Evolutionary conservation across 176 grass and related monocot genomes (phyloP).

Genomic region (Carex kokanica): DNA sequence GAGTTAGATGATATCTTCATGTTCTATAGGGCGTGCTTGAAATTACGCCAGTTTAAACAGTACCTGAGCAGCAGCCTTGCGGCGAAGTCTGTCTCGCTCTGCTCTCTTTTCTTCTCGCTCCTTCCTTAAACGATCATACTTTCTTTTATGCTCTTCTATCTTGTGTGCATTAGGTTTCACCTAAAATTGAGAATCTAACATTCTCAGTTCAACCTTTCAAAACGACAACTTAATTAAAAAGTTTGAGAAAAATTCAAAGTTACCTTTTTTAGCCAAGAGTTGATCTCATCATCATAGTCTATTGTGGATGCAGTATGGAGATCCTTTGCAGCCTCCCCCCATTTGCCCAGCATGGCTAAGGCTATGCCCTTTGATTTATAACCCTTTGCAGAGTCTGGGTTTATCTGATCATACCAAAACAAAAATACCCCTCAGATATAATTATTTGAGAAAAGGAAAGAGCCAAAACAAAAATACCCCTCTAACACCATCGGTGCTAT

Average conservation of each 20-base stretch:
- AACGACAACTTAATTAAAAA: background rate
- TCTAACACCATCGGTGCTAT: background rate
- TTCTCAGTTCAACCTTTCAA: background rate
- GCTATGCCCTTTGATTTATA: slow-evolving; percentile 92
- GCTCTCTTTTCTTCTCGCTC: slow-evolving; percentile 80
- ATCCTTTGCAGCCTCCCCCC: slow-evolving; percentile 83
- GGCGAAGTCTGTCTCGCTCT: slow-evolving; percentile 67
- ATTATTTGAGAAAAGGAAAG: slow-evolving; percentile 1
- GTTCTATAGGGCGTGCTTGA: background rate
- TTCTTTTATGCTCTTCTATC: slow-evolving; percentile 83
- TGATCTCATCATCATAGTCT: slow-evolving; percentile 96
- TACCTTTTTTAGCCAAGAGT: slow-evolving; percentile 82
- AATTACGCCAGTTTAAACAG: background rate
- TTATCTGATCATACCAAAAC: slow-evolving; percentile 44
- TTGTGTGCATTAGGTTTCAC: slow-evolving; percentile 97
- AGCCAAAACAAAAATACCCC: background rate
- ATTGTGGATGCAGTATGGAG: slow-evolving; percentile 83
- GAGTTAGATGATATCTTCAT: background rate
- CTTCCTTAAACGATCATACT: slow-evolving; percentile 83
- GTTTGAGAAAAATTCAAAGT: background rate
- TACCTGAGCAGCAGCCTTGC: slow-evolving; percentile 77
- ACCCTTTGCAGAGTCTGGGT: slow-evolving; percentile 94
- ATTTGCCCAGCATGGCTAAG: slow-evolving; percentile 83
- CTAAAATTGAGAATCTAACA: slow-evolving; percentile 36
- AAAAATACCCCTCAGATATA: background rate